Base-by-base conservation (phyloP, 2,329 filamentous ascomycete genomes). In the Aquanectria penicillioides region DNA sequence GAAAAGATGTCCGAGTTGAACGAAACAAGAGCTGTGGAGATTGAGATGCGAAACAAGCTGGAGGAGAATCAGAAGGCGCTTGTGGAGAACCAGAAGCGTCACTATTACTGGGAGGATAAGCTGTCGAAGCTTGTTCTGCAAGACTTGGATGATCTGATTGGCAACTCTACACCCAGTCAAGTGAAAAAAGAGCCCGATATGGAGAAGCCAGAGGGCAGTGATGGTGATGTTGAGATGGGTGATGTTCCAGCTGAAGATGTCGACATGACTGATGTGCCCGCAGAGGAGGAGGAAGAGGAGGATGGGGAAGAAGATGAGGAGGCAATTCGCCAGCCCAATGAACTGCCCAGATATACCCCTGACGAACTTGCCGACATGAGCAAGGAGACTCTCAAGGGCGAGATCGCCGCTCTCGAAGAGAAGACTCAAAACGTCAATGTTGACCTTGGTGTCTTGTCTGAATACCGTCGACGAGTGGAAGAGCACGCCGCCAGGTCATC, bases 41-140 rank as follows among this genome's bases (percentile, higher is more conserved):
- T 99, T 61, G 95, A 99, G 77, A 97, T 98, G 93, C 91, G 92
- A 63, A 98, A 98, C 78, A 97, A 97, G 79, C 88, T 99, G 2
- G 95, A 98, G 72, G 94, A 98, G 73, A 95, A 94, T 74, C 91
- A 97, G 66, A 99, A 99, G 78, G 86, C 89, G 9, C 84, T 98
- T 12, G 77, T 80, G 0, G 94, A 98, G 71, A 97, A 96, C 75
- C 89, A 96, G 74, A 94, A 92, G 77, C 88, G 91, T 59, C 84
- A 91, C 34, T 85, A 83, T 31, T 92, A 97, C 79, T 98, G 94
- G 93, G 82, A 93, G 52, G 92, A 97, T 59, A 97, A 98, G 79
- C 81, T 97, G 8, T 83, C 84, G 49, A 98, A 97, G 79, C 85
- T 99, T 22, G 78, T 84, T 3, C 80, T 98, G 31, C 93, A 97